These are phyloP conservation scores for Boletus sp. DNA, from an alignment of 768 basidiomycete genomes.

Conservation along the genomic window DNA sequence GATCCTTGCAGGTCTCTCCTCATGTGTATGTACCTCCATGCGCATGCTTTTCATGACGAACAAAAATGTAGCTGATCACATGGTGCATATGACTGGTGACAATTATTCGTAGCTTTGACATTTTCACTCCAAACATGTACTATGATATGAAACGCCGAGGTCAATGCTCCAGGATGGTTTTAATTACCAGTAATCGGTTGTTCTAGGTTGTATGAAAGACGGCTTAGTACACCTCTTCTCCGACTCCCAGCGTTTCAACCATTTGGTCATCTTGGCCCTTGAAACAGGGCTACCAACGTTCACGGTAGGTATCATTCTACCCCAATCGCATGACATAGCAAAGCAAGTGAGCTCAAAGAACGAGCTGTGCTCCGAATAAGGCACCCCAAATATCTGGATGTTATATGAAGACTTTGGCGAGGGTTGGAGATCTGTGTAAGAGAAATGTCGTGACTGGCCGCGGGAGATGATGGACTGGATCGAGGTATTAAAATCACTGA, in stretches of 20 bases:
- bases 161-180: not conserved
- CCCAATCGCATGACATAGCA: conserved; percentile 83
- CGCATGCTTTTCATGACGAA: conserved; percentile 17
- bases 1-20: conserved; percentile 1
- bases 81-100: conserved; percentile 14
- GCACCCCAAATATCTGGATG: conserved; percentile 77
- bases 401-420: conserved; percentile 67
- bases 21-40: conserved; percentile 18
- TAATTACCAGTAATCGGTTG: conserved; percentile 47
- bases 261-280: conserved; percentile 82
- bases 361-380: conserved; percentile 95
- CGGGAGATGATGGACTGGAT: conserved; percentile 67
- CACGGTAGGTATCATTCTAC: conserved; percentile 92
- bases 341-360: conserved; percentile 97
- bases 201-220: conserved; percentile 37
- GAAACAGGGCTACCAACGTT: conserved; percentile 76
- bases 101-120: not conserved
- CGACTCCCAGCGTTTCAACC: conserved; percentile 87
- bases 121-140: not conserved
- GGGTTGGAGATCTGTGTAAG: conserved; percentile 62
- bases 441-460: conserved; percentile 67
- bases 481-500: conserved; percentile 59
- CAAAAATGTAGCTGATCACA: conserved; percentile 23
- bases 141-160: not conserved
- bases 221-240: conserved; percentile 62